Conservation (phyloP, 225 moss, liverwort and hornwort genomes). For the Antitrichia curtipendula region DNA sequence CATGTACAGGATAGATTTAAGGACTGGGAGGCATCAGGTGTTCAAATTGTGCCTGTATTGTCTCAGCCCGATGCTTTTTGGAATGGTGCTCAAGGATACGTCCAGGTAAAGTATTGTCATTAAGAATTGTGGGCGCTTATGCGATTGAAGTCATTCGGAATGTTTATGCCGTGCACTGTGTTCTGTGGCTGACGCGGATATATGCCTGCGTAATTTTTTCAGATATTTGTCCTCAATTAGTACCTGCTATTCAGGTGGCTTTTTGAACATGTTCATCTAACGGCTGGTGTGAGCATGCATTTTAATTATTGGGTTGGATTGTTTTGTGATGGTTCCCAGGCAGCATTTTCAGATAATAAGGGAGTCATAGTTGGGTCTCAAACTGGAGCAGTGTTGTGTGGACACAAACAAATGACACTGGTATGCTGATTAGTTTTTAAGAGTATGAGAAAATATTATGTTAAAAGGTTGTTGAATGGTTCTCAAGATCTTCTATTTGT, state of each 20-base stretch:
- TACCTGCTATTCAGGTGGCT: background rate
- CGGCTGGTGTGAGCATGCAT: background rate
- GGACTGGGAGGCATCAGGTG: slow-evolving; percentile 84
- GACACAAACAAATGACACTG: slow-evolving; percentile 92
- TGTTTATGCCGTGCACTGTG: background rate
- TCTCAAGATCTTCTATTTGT: background rate
- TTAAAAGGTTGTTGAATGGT: background rate
- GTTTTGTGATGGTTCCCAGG: slow-evolving; percentile 26
- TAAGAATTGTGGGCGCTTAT: background rate
- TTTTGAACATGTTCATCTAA: background rate
- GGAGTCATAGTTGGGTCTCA: slow-evolving; percentile 32
- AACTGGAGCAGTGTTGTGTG: slow-evolving; percentile 81
- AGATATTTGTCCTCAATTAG: background rate
- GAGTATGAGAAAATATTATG: background rate
- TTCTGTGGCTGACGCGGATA: background rate
- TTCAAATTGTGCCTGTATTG: slow-evolving; percentile 79
- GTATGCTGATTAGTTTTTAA: slow-evolving; percentile 20
- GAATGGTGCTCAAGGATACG: slow-evolving; percentile 67
- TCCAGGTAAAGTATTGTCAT: slow-evolving; percentile 41
- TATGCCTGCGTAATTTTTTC: background rate
- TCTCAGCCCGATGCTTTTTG: slow-evolving; percentile 71
- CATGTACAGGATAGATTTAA: slow-evolving; percentile 47
- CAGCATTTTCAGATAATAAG: slow-evolving; percentile 61
- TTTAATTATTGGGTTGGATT: background rate
- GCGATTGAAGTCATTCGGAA: background rate